These are phyloP conservation scores for Scenedesmus sp. DNA, from an alignment of 163 green algal genomes.

Conservation along the genomic window DNA sequence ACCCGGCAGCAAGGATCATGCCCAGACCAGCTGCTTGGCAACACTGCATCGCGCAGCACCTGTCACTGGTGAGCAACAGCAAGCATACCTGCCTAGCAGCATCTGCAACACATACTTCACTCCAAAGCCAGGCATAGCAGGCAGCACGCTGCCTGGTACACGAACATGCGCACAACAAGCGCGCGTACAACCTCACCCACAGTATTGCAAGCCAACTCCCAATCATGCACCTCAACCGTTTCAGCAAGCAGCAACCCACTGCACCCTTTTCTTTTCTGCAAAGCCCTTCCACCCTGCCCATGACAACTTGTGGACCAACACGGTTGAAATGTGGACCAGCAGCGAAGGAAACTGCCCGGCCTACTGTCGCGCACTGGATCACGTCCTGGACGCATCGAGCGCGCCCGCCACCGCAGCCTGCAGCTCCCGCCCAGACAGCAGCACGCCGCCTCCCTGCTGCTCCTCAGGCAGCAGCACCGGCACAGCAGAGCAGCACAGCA, in stretches of 20 bases:
- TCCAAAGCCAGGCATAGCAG: not conserved
- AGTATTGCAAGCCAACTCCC: too few species aligned
- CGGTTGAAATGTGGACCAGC: too few species aligned
- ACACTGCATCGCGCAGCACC: not conserved
- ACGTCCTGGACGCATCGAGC: not conserved
- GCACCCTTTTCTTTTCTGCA: too few species aligned
- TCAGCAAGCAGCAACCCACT: not conserved
- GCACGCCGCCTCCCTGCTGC: constrained; percentile 2
- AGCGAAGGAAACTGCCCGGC: too few species aligned
- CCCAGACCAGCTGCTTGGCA: not conserved
- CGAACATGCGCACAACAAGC: not conserved
- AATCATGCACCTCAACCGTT: not conserved
- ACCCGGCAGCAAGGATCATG: not conserved
- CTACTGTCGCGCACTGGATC: not conserved
- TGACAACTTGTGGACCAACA: too few species aligned
- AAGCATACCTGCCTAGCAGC: not conserved
- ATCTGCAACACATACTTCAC: not conserved
- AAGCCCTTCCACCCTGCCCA: too few species aligned
- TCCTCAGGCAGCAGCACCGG: constrained; percentile 40
- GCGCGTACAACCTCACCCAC: too few species aligned
- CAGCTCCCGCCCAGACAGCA: constrained; percentile 6
- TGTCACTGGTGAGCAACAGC: not conserved
- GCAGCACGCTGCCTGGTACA: not conserved
- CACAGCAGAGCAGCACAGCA: constrained; percentile 43
- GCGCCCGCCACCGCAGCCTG: not conserved